A percentile compares a stretch with the other conserved stretches of the same genome.
These are phyloP conservation scores for Fusarium marasasianum DNA, from an alignment of 2,329 filamentous ascomycete genomes.

Conservation along the genomic window DNA sequence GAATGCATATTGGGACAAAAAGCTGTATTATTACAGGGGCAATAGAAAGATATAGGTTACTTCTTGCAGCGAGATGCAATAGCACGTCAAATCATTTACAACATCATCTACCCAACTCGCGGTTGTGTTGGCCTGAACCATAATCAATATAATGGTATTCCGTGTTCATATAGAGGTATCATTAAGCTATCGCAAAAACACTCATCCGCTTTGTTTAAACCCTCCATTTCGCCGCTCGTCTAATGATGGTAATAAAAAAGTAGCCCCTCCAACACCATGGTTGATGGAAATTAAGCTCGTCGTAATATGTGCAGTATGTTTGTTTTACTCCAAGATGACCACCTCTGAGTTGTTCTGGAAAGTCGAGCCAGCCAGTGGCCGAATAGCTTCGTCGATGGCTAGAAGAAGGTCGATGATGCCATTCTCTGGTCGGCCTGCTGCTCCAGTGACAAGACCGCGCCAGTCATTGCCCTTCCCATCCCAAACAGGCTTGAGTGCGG, in stretches of 20 bases:
- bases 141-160: constrained; percentile 23
- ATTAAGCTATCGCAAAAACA: constrained; percentile 43
- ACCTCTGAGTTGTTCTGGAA: constrained; percentile 16
- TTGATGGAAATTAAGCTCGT: constrained; percentile 21
- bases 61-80: neutral
- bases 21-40: constrained; percentile 20
- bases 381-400: constrained; percentile 58
- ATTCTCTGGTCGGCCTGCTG: constrained; percentile 53
- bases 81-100: neutral
- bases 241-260: constrained; percentile 4
- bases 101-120: neutral
- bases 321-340: constrained; percentile 36
- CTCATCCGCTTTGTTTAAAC: constrained; percentile 33
- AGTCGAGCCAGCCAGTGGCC: constrained; percentile 40
- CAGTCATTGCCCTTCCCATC: constrained; percentile 55
- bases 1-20: neutral
- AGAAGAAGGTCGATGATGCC: constrained; percentile 59
- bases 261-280: constrained; percentile 20
- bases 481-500: constrained; percentile 57
- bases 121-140: neutral
- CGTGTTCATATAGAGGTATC: constrained; percentile 45
- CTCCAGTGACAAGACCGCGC: constrained; percentile 58
- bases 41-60: neutral
- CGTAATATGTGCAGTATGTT: neutral
- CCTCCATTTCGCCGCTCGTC: constrained; percentile 36